Conservation (phyloP, 768 basidiomycete species). For the Trametes cingulata region DNA sequence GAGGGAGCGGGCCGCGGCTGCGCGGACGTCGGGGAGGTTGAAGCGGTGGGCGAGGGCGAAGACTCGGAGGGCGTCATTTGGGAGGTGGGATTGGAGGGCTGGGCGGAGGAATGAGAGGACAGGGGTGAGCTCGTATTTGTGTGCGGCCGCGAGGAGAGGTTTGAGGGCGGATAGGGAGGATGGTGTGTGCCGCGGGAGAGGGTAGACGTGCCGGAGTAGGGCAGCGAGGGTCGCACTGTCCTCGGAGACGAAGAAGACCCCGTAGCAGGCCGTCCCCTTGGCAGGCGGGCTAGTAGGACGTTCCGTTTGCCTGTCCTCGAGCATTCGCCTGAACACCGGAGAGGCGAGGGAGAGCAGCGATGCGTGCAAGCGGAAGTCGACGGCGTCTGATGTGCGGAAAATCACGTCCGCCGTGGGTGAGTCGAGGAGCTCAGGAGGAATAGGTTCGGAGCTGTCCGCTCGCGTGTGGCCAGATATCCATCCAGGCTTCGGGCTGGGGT, state of each 20-base stretch:
- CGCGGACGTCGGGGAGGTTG: slow-evolving; percentile 7
- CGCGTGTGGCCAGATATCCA: neutral
- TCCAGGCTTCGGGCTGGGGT: neutral
- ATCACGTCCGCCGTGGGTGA: slow-evolving; percentile 12
- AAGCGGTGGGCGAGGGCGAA: slow-evolving; percentile 16
- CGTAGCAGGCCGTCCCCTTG: neutral
- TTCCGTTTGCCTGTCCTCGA: slow-evolving; percentile 28
- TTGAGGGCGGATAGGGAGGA: neutral
- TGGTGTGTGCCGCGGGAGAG: slow-evolving; percentile 5
- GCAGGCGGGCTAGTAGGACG: neutral
- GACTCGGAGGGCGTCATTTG: slow-evolving; percentile 13
- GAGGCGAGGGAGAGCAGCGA: slow-evolving; percentile 28
- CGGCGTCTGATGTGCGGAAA: slow-evolving; percentile 8
- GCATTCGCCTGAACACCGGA: slow-evolving; percentile 32
- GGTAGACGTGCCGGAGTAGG: slow-evolving; percentile 27
- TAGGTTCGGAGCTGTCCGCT: neutral
- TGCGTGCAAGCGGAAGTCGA: slow-evolving; percentile 14
- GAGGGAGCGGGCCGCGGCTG: slow-evolving; percentile 9
- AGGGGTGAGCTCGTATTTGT: slow-evolving; percentile 11
- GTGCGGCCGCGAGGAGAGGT: slow-evolving; percentile 7
- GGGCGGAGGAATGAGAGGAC: neutral
- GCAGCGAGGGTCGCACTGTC: slow-evolving; percentile 22
- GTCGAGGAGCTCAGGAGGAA: slow-evolving; percentile 10
- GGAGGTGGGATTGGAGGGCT: slow-evolving; percentile 1
- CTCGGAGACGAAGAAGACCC: slow-evolving; percentile 17